These are phyloP conservation scores for Dichomitus squalens DNA, from an alignment of 1,284 basidiomycete species.

Conservation along the genomic window DNA sequence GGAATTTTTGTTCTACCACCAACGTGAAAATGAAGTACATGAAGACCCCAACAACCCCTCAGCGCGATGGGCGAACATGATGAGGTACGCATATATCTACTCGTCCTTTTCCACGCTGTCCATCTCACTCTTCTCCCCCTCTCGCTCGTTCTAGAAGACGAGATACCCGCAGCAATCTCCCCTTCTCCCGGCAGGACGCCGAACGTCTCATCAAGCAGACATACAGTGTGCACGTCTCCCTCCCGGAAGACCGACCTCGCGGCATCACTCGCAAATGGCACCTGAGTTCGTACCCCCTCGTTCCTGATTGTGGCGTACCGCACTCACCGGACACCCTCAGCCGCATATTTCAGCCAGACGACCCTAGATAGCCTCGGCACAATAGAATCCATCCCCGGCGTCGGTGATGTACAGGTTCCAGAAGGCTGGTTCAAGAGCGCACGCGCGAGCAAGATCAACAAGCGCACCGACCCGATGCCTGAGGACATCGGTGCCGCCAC, in stretches of 20 bases:
- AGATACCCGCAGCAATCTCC: constrained; percentile 27
- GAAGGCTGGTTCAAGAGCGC: constrained; percentile 78
- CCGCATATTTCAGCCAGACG: constrained; percentile 80
- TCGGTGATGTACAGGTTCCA: constrained; percentile 66
- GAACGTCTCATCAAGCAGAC: constrained; percentile 74
- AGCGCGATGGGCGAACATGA: constrained; percentile 75
- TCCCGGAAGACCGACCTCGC: constrained; percentile 65
- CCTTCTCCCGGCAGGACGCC: constrained; percentile 32
- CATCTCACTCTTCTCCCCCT: not conserved
- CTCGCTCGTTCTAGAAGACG: constrained; percentile 24
- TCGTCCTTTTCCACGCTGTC: constrained; percentile 5
- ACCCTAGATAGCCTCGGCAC: constrained; percentile 67
- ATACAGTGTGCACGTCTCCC: constrained; percentile 76
- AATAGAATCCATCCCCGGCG: constrained; percentile 63
- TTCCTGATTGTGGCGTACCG: not conserved
- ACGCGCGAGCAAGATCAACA: constrained; percentile 57
- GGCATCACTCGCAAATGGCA: constrained; percentile 78
- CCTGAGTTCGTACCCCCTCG: constrained; percentile 50
- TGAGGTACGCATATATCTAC: constrained; percentile 47
- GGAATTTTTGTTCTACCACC: constrained; percentile 84
- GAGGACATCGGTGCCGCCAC: constrained; percentile 29
- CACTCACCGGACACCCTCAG: constrained; percentile 38
- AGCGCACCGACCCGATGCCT: constrained; percentile 47
- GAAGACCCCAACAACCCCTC: constrained; percentile 66
- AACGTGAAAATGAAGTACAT: constrained; percentile 68